Conservation (phyloP, 805 yeast genomes). For the Ogataea philodendri region DNA sequence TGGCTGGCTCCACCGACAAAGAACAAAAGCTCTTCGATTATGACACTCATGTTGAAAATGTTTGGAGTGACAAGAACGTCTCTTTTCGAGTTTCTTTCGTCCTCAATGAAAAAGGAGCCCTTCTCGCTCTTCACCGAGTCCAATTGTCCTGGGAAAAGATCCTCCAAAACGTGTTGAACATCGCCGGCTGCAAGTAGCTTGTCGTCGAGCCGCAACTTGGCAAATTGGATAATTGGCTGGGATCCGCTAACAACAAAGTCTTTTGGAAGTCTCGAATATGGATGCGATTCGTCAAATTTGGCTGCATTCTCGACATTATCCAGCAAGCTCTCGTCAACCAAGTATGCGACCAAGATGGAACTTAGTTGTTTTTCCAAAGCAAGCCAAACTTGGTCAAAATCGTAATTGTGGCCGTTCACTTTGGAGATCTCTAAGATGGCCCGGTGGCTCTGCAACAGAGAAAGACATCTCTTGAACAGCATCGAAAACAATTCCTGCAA, state of each 20-base stretch:
- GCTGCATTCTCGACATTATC: slow-evolving; percentile 24
- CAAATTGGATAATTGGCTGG: slow-evolving; percentile 37
- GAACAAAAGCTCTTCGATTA: slow-evolving; percentile 68
- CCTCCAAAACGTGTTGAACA: slow-evolving; percentile 47
- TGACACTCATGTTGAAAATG: slow-evolving; percentile 75
- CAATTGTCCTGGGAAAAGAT: slow-evolving; percentile 63
- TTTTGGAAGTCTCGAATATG: slow-evolving; percentile 26
- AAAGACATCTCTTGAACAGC: slow-evolving; percentile 60
- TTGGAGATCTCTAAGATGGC: slow-evolving; percentile 58
- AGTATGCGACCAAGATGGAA: slow-evolving; percentile 38
- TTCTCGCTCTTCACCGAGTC: slow-evolving; percentile 26
- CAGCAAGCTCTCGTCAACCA: slow-evolving; percentile 34
- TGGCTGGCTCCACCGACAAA: slow-evolving; percentile 60
- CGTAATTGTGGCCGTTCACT: slow-evolving; percentile 22
- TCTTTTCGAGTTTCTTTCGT: slow-evolving; percentile 53
- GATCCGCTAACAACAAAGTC: slow-evolving; percentile 20
- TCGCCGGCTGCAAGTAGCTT: slow-evolving; percentile 32
- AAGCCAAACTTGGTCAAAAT: slow-evolving; percentile 40
- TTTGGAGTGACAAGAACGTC: slow-evolving; percentile 67
- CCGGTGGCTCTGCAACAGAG: slow-evolving; percentile 68
- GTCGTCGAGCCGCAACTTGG: slow-evolving; percentile 32
- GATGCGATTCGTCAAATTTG: slow-evolving; percentile 16
- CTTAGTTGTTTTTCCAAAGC: slow-evolving; percentile 42
- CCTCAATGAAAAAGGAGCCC: slow-evolving; percentile 53
- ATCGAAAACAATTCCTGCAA: slow-evolving; percentile 70